Base-by-base conservation (phyloP, 2,329 filamentous ascomycete species). In the Neospermospora avenae region DNA sequence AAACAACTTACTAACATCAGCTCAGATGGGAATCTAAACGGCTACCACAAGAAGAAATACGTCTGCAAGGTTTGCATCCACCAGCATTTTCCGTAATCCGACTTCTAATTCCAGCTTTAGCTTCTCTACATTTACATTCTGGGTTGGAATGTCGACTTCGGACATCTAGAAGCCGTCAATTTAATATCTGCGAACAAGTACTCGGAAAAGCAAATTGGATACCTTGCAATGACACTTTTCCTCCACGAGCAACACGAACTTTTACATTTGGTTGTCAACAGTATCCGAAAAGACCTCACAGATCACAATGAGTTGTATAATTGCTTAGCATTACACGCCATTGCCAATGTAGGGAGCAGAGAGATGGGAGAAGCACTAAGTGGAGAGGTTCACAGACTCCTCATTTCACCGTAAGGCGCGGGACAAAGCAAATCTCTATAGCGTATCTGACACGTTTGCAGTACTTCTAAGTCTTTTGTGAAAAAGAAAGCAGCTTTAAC, bases 21-120 rank as follows among this genome's bases (percentile, higher is more conserved):
- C 44, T 61, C 64, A 86, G 90, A 95, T 75, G 93, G 92, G 66
- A 95, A 84, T 73, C 80, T 99, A 60, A 96, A 89, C 73, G 96
- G 95, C 67, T 99, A 99, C 74, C 92, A 97, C 81, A 97, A 96
- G 82, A 99, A 99, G 84, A 99, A 99, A 89, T 99, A 99, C 74
- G 95, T 99, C 68, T 99, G 95, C 90, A 99, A 99, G 81, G 84
- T 86, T 77, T 58, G 74, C 52, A 51, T 3, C 16, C 20, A 59
- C 25, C 54, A 8, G 11, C n/a, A n/a, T 0, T 16, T 14, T 35
- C 1, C 37, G 6, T 20, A 4, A 2, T 28, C 18, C 8, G 28
- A 13, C 4, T 13, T 42, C 61, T 63, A 24, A 63, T 45, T 45
- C 11, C 3, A 5, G 41, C 48, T 35, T 31, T 62, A 69, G 86